Evolutionary conservation across 2,329 filamentous ascomycete genomes (phyloP).

Genomic region (Fusarium chlamydosporum): DNA sequence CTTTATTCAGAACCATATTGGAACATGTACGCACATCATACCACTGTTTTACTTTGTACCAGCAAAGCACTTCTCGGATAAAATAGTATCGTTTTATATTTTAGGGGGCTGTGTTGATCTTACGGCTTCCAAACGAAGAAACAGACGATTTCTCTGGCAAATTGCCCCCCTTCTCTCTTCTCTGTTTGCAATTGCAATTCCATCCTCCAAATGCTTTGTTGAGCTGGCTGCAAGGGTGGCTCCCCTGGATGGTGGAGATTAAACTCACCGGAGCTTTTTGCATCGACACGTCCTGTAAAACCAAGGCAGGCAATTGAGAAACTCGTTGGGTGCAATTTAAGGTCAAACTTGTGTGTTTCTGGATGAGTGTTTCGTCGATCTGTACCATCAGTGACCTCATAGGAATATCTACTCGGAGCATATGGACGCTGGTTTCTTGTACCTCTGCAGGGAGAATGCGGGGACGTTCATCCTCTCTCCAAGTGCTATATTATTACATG

Average conservation of each 20-base stretch:
- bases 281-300: too few species aligned
- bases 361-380: not conserved
- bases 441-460: slow-evolving; percentile 4
- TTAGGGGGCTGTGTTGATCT: not conserved
- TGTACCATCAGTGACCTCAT: not conserved
- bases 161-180: not conserved
- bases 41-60: slow-evolving; percentile 33
- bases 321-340: too few species aligned
- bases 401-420: not conserved
- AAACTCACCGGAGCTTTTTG: not conserved
- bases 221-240: not conserved
- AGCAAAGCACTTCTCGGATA: slow-evolving; percentile 23
- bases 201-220: not conserved
- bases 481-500: not conserved
- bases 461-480: slow-evolving; percentile 4
- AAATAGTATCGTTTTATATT: slow-evolving; percentile 19
- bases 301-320: not conserved
- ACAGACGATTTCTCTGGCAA: not conserved
- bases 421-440: not conserved
- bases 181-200: not conserved
- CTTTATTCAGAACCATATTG: slow-evolving; percentile 2
- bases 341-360: not conserved
- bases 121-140: slow-evolving; percentile 1
- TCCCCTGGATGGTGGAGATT: too few species aligned
- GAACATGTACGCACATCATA: slow-evolving; percentile 30